Evolutionary conservation across 169 alveolate genomes (phyloP), one percentile per base, ranked within the genome.

Genomic region (Plasmodium vivax): DNA sequence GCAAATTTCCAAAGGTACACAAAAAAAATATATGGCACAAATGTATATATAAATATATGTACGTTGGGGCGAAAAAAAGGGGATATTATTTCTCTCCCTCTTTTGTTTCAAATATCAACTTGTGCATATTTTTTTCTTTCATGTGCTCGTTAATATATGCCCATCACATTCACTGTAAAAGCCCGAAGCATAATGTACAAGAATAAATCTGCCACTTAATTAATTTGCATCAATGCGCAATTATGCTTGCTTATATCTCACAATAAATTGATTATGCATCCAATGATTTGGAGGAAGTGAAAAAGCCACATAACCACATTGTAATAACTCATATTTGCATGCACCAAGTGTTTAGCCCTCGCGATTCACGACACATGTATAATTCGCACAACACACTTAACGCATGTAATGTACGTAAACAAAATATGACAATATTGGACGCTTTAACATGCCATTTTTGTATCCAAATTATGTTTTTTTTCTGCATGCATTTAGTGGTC

Each of bases 231-330:
- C 4, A 68, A 68, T 27, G 77, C 77, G 14, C 38, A 23, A 68
- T 68, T 68, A 27, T 68, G 77, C 77, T 68, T 68, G 16, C 3
- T 68, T 19, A 68, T 9, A 68, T 68, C 77, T 68, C 38, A 68
- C 77, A 68, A 68, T 68, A 68, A 68, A 27, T 19, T 68, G 38
- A 27, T 27, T 30, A n/a, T 68, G 14, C 77, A n/a, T 68, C 14
- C 77, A 68, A 19, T 68, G n/a, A 68, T 68, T 68, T 68, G 14
- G 77, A 68, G 4, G 77, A 68, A 9, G 27, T 27, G 41, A 23
- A 68, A 68, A 68, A 68, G 41, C 77, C 77, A 68, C 77, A 68
- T 68, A 68, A 68, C n/a, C n/a, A 68, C 77, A 68, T 68, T 68
- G 38, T 68, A 68, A 68, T 30, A 68, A n/a, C 43, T 27, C 77